phyloP scores from a whole-genome alignment of 441 rosid species.

The Monsonia emarginata region DNA sequence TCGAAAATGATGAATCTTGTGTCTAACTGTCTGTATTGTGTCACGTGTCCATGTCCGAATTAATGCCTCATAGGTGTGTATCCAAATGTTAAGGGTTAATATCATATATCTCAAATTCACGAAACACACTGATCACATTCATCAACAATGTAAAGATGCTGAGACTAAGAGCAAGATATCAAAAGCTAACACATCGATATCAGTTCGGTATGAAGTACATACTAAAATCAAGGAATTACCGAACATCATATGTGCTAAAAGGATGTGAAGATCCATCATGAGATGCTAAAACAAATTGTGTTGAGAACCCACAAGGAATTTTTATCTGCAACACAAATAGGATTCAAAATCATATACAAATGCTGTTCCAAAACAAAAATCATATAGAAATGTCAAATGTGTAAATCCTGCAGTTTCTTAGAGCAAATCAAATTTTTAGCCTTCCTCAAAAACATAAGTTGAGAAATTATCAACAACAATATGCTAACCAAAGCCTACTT shows the following conservation, averaged over 20 bases:
- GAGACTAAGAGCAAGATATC: too few species aligned
- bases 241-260: slow-evolving; percentile 44
- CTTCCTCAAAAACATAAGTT: background rate
- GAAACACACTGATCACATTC: too few species aligned
- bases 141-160: too few species aligned
- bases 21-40: too few species aligned
- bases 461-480: background rate
- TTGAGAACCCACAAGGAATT: slow-evolving; percentile 69
- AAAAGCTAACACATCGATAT: background rate
- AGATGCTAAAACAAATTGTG: slow-evolving; percentile 68
- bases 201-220: background rate
- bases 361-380: too few species aligned
- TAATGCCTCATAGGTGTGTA: too few species aligned
- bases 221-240: slow-evolving; percentile 33
- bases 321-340: slow-evolving; percentile 49
- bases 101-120: too few species aligned
- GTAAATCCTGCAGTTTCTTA: background rate
- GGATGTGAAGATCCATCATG: slow-evolving; percentile 74
- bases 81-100: too few species aligned
- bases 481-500: too few species aligned
- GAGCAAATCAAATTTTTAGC: background rate
- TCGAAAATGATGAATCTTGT: too few species aligned
- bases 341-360: background rate
- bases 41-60: too few species aligned
- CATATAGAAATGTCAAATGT: background rate